These are phyloP conservation scores for Yamadazyma triangularis DNA, from an alignment of 1,139 yeast genomes.

Conservation along the genomic window DNA sequence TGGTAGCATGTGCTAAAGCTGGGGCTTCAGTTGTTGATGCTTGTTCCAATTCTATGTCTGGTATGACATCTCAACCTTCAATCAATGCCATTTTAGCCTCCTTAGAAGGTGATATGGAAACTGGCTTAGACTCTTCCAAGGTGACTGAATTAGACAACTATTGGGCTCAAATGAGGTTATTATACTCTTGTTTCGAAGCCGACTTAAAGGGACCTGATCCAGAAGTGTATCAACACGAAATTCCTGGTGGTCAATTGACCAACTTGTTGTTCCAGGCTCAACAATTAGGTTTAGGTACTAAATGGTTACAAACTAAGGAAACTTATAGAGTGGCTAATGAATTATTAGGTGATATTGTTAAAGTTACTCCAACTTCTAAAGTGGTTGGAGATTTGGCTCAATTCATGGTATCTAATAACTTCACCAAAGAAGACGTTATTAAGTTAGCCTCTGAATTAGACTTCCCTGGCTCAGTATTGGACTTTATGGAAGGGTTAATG, in stretches of 20 bases:
- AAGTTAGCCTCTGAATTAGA: conserved; percentile 86
- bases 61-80: conserved; percentile 98
- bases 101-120: conserved; percentile 77
- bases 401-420: conserved; percentile 94
- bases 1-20: conserved; percentile 90
- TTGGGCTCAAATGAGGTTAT: conserved; percentile 98
- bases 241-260: conserved; percentile 99
- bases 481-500: conserved; percentile 98
- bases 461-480: conserved; percentile 97
- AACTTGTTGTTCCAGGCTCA: conserved; percentile 97
- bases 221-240: conserved; percentile 96
- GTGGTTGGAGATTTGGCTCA: conserved; percentile 99
- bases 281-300: conserved; percentile 94
- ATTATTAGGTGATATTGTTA: conserved; percentile 91
- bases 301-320: conserved; percentile 93
- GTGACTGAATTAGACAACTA: conserved; percentile 85
- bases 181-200: conserved; percentile 96
- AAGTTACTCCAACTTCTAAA: conserved; percentile 98
- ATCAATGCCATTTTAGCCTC: conserved; percentile 90
- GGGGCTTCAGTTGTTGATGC: conserved; percentile 99
- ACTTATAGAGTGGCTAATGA: conserved; percentile 88
- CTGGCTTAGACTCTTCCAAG: conserved; percentile 62
- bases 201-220: conserved; percentile 99
- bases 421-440: conserved; percentile 77
- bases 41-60: conserved; percentile 96